These are phyloP conservation scores for Aureobasidium sp. DNA, from an alignment of 2,329 filamentous ascomycete species.

Conservation along the genomic window DNA sequence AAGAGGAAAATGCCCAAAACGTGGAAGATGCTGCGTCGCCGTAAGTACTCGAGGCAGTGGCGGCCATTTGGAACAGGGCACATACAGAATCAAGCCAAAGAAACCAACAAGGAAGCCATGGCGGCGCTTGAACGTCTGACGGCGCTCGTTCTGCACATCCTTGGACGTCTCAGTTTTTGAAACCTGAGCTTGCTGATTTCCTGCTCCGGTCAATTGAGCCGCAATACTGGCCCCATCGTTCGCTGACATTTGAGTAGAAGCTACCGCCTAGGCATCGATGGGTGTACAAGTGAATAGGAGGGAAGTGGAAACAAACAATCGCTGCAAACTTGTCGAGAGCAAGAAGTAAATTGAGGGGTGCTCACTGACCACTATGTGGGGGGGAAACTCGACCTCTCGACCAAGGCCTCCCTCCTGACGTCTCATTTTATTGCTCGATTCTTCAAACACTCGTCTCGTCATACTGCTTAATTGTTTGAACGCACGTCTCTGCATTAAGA, in stretches of 20 bases:
- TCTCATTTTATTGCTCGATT: not conserved
- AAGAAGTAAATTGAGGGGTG: not conserved
- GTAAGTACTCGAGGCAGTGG: not conserved
- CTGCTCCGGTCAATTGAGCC: slow-evolving; percentile 6
- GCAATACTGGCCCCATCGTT: not conserved
- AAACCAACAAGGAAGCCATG: slow-evolving; percentile 52
- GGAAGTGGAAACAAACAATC: not conserved
- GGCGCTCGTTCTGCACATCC: slow-evolving; percentile 31
- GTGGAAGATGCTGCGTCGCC: slow-evolving; percentile 54
- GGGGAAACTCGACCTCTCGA: not conserved
- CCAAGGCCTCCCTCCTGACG: not conserved
- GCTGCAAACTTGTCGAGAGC: not conserved
- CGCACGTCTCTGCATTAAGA: not conserved
- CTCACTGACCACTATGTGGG: not conserved
- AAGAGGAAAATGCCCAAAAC: slow-evolving; percentile 80
- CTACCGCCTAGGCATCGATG: slow-evolving; percentile 10
- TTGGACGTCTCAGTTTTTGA: slow-evolving; percentile 15
- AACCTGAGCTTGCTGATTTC: slow-evolving; percentile 2
- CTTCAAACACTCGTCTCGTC: not conserved
- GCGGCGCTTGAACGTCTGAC: slow-evolving; percentile 44
- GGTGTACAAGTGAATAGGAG: not conserved
- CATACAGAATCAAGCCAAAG: slow-evolving; percentile 58
- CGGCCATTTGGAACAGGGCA: not conserved
- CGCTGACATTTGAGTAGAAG: slow-evolving; percentile 4
- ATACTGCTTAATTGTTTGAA: no score